Percentiles rank a stretch among this genome's conserved stretches.
Evolutionary conservation across 768 basidiomycete genomes (phyloP).

Genomic region (Mycena filopes): DNA sequence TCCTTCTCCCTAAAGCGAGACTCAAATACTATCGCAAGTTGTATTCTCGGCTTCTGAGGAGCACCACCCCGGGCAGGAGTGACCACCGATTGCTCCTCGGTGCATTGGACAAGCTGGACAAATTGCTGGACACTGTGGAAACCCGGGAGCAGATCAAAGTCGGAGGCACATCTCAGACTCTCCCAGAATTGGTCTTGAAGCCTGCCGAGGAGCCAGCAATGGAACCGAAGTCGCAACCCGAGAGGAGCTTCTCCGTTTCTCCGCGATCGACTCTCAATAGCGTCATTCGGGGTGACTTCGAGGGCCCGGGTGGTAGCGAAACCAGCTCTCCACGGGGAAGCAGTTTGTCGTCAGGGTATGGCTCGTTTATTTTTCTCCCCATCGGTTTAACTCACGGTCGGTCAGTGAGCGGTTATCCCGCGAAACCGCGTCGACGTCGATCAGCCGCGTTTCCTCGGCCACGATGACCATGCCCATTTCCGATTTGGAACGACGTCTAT

Average conservation of each 20-base stretch:
- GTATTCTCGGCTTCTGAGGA: conserved; percentile 86
- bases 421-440: conserved; percentile 66
- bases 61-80: conserved; percentile 85
- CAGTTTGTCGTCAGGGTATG: conserved; percentile 68
- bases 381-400: conserved; percentile 7
- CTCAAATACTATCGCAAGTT: conserved; percentile 93
- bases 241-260: conserved; percentile 33
- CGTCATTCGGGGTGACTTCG: conserved; percentile 34
- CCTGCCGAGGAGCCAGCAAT: conserved; percentile 68
- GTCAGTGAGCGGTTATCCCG: conserved; percentile 68
- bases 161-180: conserved; percentile 43
- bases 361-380: conserved; percentile 15
- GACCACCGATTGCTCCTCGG: conserved; percentile 85
- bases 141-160: conserved; percentile 65
- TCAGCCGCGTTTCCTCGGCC: conserved; percentile 62
- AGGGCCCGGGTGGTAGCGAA: conserved; percentile 53
- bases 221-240: conserved; percentile 58
- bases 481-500: conserved; percentile 84
- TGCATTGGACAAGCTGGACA: conserved; percentile 84
- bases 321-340: conserved; percentile 63
- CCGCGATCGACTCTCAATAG: conserved; percentile 35
- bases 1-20: conserved; percentile 85
- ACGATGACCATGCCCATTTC: conserved; percentile 67
- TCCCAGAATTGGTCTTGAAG: conserved; percentile 41
- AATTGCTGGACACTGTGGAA: conserved; percentile 75